Evolutionary conservation across 768 basidiomycete species (phyloP).

Genomic region (Coprinopsis marcescibilis): DNA sequence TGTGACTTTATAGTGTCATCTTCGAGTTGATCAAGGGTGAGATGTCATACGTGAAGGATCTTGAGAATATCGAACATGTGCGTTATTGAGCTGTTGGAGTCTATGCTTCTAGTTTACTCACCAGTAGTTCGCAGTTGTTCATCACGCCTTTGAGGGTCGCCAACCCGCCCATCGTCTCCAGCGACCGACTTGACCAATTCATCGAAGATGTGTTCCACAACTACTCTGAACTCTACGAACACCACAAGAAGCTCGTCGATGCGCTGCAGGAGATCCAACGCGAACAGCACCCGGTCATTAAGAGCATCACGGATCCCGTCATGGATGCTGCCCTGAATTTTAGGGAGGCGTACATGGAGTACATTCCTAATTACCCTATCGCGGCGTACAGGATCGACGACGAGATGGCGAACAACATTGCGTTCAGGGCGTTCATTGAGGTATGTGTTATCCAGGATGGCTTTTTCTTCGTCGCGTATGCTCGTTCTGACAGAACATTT

Average conservation of each 20-base stretch:
- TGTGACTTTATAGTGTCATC: slow-evolving; percentile 53
- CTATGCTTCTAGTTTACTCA: background rate
- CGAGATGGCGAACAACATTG: slow-evolving; percentile 73
- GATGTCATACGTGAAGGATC: slow-evolving; percentile 94
- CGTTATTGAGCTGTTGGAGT: slow-evolving; percentile 17
- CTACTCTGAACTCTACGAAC: slow-evolving; percentile 64
- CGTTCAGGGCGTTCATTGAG: slow-evolving; percentile 77
- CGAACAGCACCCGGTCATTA: slow-evolving; percentile 79
- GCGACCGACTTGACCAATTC: slow-evolving; percentile 67
- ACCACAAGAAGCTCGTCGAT: slow-evolving; percentile 75
- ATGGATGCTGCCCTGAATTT: slow-evolving; percentile 89
- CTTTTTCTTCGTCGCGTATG: background rate
- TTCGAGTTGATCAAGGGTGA: slow-evolving; percentile 95
- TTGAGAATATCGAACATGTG: slow-evolving; percentile 82
- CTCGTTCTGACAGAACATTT: background rate
- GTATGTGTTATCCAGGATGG: slow-evolving; percentile 38
- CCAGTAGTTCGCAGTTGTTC: slow-evolving; percentile 75
- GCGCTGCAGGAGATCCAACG: slow-evolving; percentile 81
- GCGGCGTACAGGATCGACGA: slow-evolving; percentile 85
- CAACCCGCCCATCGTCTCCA: slow-evolving; percentile 74
- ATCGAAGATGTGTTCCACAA: slow-evolving; percentile 89
- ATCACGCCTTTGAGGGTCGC: slow-evolving; percentile 68
- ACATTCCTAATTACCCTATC: slow-evolving; percentile 88
- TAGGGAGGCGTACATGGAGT: slow-evolving; percentile 88
- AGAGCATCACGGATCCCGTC: slow-evolving; percentile 78